Percentiles rank a stretch among this genome's conserved stretches.
Conservation (phyloP, 2,329 filamentous ascomycete genomes). For the Colletotrichum sp. region DNA sequence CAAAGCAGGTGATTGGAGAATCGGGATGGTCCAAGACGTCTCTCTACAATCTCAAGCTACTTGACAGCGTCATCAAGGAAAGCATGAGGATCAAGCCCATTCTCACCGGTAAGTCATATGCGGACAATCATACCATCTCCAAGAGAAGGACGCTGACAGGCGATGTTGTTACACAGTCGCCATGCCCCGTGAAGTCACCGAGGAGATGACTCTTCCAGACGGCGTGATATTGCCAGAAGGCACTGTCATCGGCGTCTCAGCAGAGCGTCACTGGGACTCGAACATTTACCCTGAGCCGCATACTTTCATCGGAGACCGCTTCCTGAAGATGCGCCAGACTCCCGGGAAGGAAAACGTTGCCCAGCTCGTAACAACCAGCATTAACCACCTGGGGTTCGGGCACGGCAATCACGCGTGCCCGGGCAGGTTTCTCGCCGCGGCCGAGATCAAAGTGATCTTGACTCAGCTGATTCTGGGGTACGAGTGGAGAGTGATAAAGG, state of each 20-base stretch:
- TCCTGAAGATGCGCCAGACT: background rate
- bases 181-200: background rate
- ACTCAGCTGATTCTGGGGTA: slow-evolving; percentile 34
- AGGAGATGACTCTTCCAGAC: background rate
- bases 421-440: background rate
- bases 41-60: background rate
- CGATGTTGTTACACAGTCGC: background rate
- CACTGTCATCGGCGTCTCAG: background rate
- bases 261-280: background rate
- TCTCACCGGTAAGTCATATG: background rate
- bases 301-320: background rate
- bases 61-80: background rate
- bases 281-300: background rate
- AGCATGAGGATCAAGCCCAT: background rate
- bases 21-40: background rate
- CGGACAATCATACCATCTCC: too few species aligned
- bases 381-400: background rate
- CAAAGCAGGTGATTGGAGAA: background rate
- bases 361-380: background rate
- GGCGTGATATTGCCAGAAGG: background rate
- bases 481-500: slow-evolving; percentile 28
- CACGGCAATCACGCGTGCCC: background rate
- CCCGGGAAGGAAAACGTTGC: background rate
- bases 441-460: slow-evolving; percentile 30
- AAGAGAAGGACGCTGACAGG: too few species aligned